Conservation (phyloP, 371 early-diverging fungal genomes). For the Saksenaea oblongispora region DNA sequence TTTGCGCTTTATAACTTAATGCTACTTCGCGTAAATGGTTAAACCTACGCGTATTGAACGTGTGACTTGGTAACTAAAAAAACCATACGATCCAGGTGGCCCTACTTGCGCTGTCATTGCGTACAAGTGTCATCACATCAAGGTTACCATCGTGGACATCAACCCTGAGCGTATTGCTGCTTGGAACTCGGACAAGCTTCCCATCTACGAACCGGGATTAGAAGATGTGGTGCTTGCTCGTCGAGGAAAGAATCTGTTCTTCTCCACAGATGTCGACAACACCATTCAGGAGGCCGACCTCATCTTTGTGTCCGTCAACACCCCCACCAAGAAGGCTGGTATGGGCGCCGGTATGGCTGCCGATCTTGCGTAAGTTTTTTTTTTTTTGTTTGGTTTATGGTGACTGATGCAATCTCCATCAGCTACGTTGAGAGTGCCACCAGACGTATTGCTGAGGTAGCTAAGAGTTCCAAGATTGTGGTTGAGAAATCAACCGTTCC, state of each 20-base stretch:
- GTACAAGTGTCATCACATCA: slow-evolving; percentile 84
- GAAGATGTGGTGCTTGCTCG: slow-evolving; percentile 75
- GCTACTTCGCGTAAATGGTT: background rate
- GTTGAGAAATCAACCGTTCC: slow-evolving; percentile 97
- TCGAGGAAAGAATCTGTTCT: slow-evolving; percentile 84
- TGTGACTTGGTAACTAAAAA: background rate
- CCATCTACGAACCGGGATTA: slow-evolving; percentile 92
- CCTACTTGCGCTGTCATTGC: slow-evolving; percentile 95
- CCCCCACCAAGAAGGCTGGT: slow-evolving; percentile 82
- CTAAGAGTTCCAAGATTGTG: slow-evolving; percentile 85
- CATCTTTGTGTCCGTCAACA: slow-evolving; percentile 91
- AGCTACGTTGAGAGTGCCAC: slow-evolving; percentile 88
- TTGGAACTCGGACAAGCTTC: slow-evolving; percentile 87
- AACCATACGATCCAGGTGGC: slow-evolving; percentile 64
- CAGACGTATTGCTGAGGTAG: slow-evolving; percentile 85
- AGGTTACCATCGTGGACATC: slow-evolving; percentile 89
- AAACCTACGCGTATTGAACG: background rate
- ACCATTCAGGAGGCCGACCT: slow-evolving; percentile 81
- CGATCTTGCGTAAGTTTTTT: slow-evolving; percentile 75
- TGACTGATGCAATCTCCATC: background rate
- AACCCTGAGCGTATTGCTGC: slow-evolving; percentile 78
- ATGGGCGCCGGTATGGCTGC: slow-evolving; percentile 84
- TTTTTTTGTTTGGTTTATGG: background rate
- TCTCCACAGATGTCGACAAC: slow-evolving; percentile 77
- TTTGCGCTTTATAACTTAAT: background rate